These are phyloP conservation scores for Candida odintsovae DNA, from an alignment of 805 yeast species.

Conservation along the genomic window DNA sequence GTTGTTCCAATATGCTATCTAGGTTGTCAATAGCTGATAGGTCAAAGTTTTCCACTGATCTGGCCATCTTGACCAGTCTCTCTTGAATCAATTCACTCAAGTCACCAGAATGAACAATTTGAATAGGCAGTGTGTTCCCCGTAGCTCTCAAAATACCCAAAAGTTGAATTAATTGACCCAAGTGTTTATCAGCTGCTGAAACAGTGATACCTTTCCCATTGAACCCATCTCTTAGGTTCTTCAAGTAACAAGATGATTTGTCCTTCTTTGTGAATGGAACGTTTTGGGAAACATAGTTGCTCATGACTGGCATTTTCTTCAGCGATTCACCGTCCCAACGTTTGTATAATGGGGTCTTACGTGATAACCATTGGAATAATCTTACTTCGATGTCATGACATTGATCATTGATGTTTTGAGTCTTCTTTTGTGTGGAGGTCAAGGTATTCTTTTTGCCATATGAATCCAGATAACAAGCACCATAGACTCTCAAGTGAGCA, in stretches of 20 bases:
- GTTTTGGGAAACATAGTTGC: not conserved
- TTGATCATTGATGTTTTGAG: conserved; percentile 4
- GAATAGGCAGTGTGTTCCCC: conserved; percentile 35
- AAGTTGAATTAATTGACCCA: conserved; percentile 24
- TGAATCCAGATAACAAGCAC: conserved; percentile 23
- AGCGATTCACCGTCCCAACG: conserved; percentile 32
- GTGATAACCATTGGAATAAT: conserved; percentile 34
- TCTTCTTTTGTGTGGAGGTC: not conserved
- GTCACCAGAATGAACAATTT: conserved; percentile 33
- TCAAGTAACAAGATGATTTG: conserved; percentile 19
- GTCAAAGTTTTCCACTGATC: conserved; percentile 8
- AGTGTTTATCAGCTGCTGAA: conserved; percentile 25
- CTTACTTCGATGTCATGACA: conserved; percentile 32
- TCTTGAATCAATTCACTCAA: conserved; percentile 27
- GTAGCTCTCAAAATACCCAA: conserved; percentile 35
- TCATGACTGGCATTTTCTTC: conserved; percentile 14
- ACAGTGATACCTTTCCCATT: conserved; percentile 32
- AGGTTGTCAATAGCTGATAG: conserved; percentile 12
- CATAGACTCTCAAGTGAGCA: conserved; percentile 23
- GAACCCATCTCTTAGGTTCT: conserved; percentile 19
- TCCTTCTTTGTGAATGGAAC: not conserved
- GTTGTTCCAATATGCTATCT: not conserved
- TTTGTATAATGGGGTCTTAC: conserved; percentile 30
- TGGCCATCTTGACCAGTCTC: conserved; percentile 29
- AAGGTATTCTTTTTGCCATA: conserved; percentile 10